These are phyloP conservation scores for Grosmannia serpens DNA, from an alignment of 2,329 filamentous ascomycete genomes.

Conservation along the genomic window DNA sequence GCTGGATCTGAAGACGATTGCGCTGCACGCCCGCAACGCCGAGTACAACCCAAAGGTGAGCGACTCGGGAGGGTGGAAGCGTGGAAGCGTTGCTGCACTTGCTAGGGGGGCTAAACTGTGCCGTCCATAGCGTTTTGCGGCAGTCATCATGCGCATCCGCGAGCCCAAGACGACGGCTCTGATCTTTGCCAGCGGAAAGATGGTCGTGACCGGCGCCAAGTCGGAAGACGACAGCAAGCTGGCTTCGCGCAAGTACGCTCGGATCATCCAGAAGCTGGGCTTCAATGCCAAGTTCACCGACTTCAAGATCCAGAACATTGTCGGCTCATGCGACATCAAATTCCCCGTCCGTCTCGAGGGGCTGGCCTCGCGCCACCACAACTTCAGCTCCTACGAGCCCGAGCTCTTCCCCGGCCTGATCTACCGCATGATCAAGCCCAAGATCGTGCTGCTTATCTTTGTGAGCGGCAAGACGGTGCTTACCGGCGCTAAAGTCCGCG, in stretches of 20 bases:
- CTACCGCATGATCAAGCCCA: slow-evolving; percentile 99
- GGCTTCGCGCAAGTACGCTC: slow-evolving; percentile 92
- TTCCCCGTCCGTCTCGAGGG: slow-evolving; percentile 97
- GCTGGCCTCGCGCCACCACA: slow-evolving; percentile 92
- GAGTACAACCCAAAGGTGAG: slow-evolving; percentile 97
- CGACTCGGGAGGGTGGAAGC: slow-evolving; percentile 23
- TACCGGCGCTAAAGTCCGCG: slow-evolving; percentile 92
- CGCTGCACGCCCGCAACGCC: slow-evolving; percentile 92
- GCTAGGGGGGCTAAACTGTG: slow-evolving; percentile 3
- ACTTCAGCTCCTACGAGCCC: slow-evolving; percentile 98
- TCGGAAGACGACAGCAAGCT: slow-evolving; percentile 97
- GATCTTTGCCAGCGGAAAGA: slow-evolving; percentile 97
- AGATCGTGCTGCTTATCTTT: slow-evolving; percentile 96
- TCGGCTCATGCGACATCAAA: slow-evolving; percentile 98
- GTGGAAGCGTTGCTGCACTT: background rate
- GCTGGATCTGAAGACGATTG: slow-evolving; percentile 96
- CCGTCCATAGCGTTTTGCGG: slow-evolving; percentile 72
- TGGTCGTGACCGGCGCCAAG: slow-evolving; percentile 80
- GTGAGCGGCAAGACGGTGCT: slow-evolving; percentile 97
- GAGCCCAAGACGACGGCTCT: slow-evolving; percentile 97
- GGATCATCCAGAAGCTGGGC: slow-evolving; percentile 98
- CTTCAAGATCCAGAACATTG: slow-evolving; percentile 99
- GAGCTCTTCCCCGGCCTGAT: slow-evolving; percentile 98
- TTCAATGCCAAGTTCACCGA: slow-evolving; percentile 99
- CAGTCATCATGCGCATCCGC: slow-evolving; percentile 98